Base-by-base conservation (phyloP, 2,329 filamentous ascomycete genomes). In the Claviceps maximensis region DNA sequence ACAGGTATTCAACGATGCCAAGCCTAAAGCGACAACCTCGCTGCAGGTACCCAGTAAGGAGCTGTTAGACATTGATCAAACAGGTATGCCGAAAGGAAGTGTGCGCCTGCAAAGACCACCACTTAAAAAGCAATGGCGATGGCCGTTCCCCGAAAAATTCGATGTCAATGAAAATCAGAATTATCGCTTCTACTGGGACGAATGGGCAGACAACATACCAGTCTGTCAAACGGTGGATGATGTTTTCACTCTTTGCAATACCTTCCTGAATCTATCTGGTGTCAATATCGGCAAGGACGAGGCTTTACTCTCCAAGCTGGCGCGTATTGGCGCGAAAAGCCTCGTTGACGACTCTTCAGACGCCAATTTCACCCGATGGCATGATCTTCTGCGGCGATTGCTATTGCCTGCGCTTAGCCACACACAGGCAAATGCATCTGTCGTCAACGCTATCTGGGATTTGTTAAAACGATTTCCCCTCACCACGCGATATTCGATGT, bases 181-280 rank as follows among this genome's bases (percentile, higher is more conserved):
- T 51, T 97, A 96, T 66, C 82, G 86, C 36, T 97, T 94, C 65
- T 98, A 98, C 67, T 96, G 93, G 83, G 89, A 95, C 55, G 93
- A 97, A 60, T 98, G 93, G 93, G 78, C 83, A 2, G 91, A 97
- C 67, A 95, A 93, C 58, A 77, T 98, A 47, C 94, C 93, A 0
- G 72, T 95, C 21, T 98, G 93, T 63, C 90, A 95, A 65, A 86
- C 76, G 1, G 82, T 95, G 6, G 89, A 96, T 57, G 93, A 98
- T 63, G 78, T 98, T 15, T 93, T 97, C 66, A 83, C 84, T 2
- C 78, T 96, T 0, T 94, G 89, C 67, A 80, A 82, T 54, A 90
- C 89, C 1, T 77, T 98, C 23, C 73, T 96, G 47, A 94, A 93
- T 58, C 72, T 91, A 25, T 86, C 90, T 0, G 91, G 93, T 2